Evolutionary conservation across 2,329 filamentous ascomycete genomes (phyloP), one percentile per base, ranked within the genome.

Genomic region (Aquanectria penicillioides): DNA sequence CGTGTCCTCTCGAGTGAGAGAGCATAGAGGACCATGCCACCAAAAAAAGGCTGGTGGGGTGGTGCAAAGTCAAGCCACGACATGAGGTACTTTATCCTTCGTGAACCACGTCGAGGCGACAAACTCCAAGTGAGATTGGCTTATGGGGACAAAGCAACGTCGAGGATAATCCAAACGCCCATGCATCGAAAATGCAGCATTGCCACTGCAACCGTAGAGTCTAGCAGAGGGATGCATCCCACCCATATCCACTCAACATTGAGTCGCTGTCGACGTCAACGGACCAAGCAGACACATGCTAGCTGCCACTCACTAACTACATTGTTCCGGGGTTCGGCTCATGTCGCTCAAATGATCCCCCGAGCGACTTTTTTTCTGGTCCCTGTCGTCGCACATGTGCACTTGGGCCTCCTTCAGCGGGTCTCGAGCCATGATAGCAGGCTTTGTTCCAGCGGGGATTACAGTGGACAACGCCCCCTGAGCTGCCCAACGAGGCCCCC

Each of bases 321-420:
- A 48, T 52, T 58, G 55, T 25, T 46, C 55, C 55, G 55, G 55
- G 40, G 11, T 48, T 58, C 55, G 55, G 55, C 36, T 53, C 48
- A 58, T 58, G 49, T 58, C 55, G 55, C 55, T 46, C 55, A 58
- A 58, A 58, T 58, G 55, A 58, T 58, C 48, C 49, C 55, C 55
- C 55, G 55, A 58, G 55, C 55, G 55, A 58, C 55, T 46, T 58
- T 58, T 52, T 58, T 53, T 53, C 18, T 23, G 18, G 28, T 26
- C 31, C 55, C 48, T 37, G 34, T 33, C 17, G 18, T 38, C 28
- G 33, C 38, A 43, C 54, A 53, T 41, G 48, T 48, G 37, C 34
- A 29, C 37, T 53, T 28, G 22, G 49, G 38, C 29, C 29, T 53
- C 38, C 22, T 53, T 20, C 49, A 29, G 55, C 48, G 55, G 55